These are phyloP conservation scores for Panicum miliaceum DNA, from an alignment of 176 grass and related monocot species.

Conservation along the genomic window DNA sequence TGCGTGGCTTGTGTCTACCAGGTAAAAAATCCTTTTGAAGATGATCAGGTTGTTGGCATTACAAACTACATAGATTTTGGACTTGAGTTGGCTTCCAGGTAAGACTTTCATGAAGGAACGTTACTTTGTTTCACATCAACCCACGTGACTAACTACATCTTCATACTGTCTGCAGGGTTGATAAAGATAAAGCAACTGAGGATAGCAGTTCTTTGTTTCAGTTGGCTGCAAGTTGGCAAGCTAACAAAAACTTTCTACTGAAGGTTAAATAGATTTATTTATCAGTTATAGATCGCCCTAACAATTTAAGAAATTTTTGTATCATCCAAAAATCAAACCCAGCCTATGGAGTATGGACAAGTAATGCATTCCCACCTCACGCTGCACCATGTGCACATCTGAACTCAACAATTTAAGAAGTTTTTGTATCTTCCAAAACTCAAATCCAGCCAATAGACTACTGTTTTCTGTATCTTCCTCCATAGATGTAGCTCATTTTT, in stretches of 20 bases:
- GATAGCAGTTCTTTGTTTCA: slow-evolving; percentile 65
- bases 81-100: slow-evolving; percentile 83
- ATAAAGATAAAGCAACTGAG: slow-evolving; percentile 56
- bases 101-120: slow-evolving; percentile 25
- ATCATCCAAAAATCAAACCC: not conserved
- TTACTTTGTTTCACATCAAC: slow-evolving; percentile 23
- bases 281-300: not conserved
- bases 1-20: slow-evolving; percentile 32
- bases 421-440: not conserved
- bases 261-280: slow-evolving; percentile 60
- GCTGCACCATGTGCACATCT: not conserved
- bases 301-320: not conserved
- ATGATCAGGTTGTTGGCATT: slow-evolving; percentile 88
- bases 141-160: slow-evolving; percentile 16
- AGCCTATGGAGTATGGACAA: not conserved
- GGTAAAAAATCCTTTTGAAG: slow-evolving; percentile 96
- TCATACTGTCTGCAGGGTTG: slow-evolving; percentile 56
- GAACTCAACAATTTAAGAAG: not conserved
- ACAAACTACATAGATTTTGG: slow-evolving; percentile 98
- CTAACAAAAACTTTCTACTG: slow-evolving; percentile 92
- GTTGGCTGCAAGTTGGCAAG: slow-evolving; percentile 94
- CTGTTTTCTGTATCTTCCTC: not conserved
- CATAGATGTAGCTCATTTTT: slow-evolving; percentile 1
- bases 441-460: not conserved
- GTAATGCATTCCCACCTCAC: not conserved